Percentiles rank a stretch among this genome's conserved stretches.
Conservation (phyloP, 2,329 filamentous ascomycete genomes). For the Fusarium nisikadoi region DNA sequence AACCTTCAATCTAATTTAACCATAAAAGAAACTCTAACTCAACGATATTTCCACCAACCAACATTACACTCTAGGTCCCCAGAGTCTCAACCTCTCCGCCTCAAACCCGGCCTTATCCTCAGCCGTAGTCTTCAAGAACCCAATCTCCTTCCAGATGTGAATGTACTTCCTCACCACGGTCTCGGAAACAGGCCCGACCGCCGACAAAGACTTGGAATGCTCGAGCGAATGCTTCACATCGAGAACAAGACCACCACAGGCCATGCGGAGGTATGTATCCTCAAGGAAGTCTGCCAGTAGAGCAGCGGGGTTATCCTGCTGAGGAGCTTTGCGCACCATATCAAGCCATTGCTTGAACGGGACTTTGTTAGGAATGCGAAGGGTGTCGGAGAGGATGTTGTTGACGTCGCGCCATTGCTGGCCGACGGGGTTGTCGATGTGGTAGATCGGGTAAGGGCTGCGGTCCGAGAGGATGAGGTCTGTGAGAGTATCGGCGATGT, state of each 20-base stretch:
- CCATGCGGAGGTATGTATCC: conserved; percentile 24
- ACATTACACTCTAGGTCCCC: conserved; percentile 5
- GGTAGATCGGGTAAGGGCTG: conserved; percentile 11
- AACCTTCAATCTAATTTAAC: background rate
- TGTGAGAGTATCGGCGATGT: conserved; percentile 9
- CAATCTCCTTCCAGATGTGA: conserved; percentile 40
- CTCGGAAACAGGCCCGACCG: conserved; percentile 24
- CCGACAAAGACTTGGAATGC: conserved; percentile 22
- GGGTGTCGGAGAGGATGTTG: conserved; percentile 15
- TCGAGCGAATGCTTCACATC: conserved; percentile 23
- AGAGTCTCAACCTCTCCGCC: conserved; percentile 18
- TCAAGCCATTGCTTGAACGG: conserved; percentile 25
- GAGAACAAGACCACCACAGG: conserved; percentile 18
- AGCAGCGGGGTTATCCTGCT: conserved; percentile 24
- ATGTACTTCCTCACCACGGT: conserved; percentile 35
- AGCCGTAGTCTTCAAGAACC: conserved; percentile 30
- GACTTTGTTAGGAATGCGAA: conserved; percentile 8
- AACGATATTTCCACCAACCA: accelerated
- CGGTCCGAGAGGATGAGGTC: conserved; percentile 21
- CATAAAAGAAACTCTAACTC: background rate
- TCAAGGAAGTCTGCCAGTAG: conserved; percentile 14
- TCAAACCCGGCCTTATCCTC: conserved; percentile 30
- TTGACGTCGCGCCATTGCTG: conserved; percentile 34
- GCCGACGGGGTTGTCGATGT: conserved; percentile 27
- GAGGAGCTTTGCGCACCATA: conserved; percentile 21